Percentiles rank a stretch among this genome's conserved stretches.
Evolutionary conservation across 2,329 filamentous ascomycete genomes (phyloP).

Genomic region (Fusarium secorum): DNA sequence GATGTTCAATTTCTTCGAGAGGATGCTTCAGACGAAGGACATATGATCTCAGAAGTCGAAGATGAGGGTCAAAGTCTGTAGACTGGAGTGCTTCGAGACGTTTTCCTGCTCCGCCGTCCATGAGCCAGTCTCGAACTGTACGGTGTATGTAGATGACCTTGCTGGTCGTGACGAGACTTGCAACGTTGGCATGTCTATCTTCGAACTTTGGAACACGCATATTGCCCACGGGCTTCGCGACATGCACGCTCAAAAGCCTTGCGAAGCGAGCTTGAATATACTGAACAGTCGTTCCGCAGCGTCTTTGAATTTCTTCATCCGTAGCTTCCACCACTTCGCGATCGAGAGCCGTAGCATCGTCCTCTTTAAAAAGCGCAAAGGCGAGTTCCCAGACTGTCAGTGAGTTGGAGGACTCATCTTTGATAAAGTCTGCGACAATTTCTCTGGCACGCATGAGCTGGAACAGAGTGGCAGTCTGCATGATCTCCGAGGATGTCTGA

Average conservation of each 20-base stretch:
- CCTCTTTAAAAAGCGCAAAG: background rate
- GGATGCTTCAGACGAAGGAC: slow-evolving; percentile 46
- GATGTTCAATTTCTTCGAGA: slow-evolving; percentile 47
- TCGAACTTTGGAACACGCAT: background rate
- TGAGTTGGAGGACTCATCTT: slow-evolving; percentile 3
- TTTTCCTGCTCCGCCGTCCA: background rate
- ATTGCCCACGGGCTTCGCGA: background rate
- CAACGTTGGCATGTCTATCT: background rate
- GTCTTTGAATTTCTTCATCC: background rate
- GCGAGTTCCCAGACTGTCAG: slow-evolving; percentile 7
- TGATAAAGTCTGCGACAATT: slow-evolving; percentile 3
- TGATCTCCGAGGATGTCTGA: background rate
- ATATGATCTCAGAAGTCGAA: slow-evolving; percentile 6
- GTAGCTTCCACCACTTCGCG: background rate
- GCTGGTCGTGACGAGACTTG: background rate
- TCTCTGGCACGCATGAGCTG: slow-evolving; percentile 4
- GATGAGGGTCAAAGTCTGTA: background rate
- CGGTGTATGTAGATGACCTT: slow-evolving; percentile 10
- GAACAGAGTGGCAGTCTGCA: slow-evolving; percentile 1
- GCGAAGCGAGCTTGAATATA: background rate
- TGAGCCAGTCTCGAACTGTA: slow-evolving; percentile 9
- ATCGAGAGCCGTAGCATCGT: background rate
- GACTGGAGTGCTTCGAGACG: background rate
- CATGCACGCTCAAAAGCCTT: background rate
- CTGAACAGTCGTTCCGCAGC: background rate